Base-by-base conservation (phyloP, 2,329 filamentous ascomycete species). In the Bertia moriformis region DNA sequence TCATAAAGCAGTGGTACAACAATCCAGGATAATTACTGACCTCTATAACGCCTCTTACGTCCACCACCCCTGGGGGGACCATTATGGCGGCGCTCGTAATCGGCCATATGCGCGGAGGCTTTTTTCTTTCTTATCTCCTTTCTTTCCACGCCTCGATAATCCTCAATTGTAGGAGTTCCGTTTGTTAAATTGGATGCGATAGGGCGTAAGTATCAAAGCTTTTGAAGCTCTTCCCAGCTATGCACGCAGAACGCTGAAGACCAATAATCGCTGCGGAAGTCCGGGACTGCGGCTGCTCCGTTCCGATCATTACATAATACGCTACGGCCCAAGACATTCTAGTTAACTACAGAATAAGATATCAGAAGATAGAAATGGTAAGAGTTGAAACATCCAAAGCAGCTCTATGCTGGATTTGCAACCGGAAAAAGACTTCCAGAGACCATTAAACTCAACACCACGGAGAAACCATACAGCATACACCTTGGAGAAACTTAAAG, bases 31-130 rank as follows among this genome's bases (percentile, higher is more conserved):
- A n/a, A 38, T 37, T 12, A 41, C 52, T 44, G 50, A 77, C 74
- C 74, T 72, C 73, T 65, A 50, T 69, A 69, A 50, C 74, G 66
- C 48, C 69, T 64, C 57, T 78, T 79, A 52, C 71, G 65, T 47
- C 65, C 69, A 52, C 64, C 56, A 45, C 56, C 55, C 44, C 65
- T 61, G 10, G 10, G 15, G 32, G 10, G 15, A 7, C 32, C 32
- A 18, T 61, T 55, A 39, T 66, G 62, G 42, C 65, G 32, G 32
- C 32, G 29, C 14, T 44, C 39, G 39, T 39, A 43, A 17, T 44
- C 42, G 13, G 20, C 41, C 42, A 44, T 44, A 14, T 7, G 12
- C n/a, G 24, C 24, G 24, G n/a, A n/a, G n/a, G n/a, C n/a, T n/a
- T n/a, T n/a, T n/a, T n/a, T n/a, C n/a, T n/a, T n/a, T n/a, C n/a